Conservation (phyloP, 2,329 filamentous ascomycete species). For the Acrocalymma vagum region DNA sequence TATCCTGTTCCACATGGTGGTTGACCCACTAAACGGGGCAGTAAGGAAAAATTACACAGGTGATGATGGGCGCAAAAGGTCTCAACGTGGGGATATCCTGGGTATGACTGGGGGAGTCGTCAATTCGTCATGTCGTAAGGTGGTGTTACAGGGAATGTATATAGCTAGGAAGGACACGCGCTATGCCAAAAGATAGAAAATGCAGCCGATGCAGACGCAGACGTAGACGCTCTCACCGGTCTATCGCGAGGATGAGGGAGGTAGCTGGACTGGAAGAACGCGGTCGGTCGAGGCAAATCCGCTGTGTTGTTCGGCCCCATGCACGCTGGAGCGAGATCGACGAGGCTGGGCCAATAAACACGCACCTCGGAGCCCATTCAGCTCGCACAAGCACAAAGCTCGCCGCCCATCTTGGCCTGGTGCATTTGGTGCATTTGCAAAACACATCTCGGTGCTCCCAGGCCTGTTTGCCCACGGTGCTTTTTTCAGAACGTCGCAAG, state of each 20-base stretch:
- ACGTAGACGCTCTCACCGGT: conserved; percentile 20
- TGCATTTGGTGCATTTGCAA: too few species aligned
- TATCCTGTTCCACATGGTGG: conserved; percentile 48
- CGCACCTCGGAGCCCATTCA: conserved; percentile 1
- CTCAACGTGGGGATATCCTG: conserved; percentile 23
- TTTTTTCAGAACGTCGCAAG: too few species aligned
- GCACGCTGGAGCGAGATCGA: conserved; percentile 3
- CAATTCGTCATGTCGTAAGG: conserved; percentile 37
- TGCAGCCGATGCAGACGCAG: conserved; percentile 12
- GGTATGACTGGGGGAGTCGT: conserved; percentile 38
- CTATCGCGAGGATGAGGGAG: conserved; percentile 24
- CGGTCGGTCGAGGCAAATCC: conserved; percentile 1
- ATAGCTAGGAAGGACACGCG: conserved; percentile 19
- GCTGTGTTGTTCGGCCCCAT: conserved; percentile 4
- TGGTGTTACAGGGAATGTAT: conserved; percentile 22
- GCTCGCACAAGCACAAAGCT: too few species aligned
- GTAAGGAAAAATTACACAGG: conserved; percentile 24
- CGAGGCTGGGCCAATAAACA: conserved; percentile 24
- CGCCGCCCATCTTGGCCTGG: too few species aligned
- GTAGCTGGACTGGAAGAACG: conserved; percentile 33
- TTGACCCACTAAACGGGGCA: conserved; percentile 13
- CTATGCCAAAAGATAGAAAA: conserved; percentile 23
- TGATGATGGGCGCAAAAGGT: conserved; percentile 29
- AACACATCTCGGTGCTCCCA: too few species aligned
- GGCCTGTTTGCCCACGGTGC: too few species aligned